phyloP scores from a whole-genome alignment of 2,329 filamentous ascomycete species.

The Xylariaceae sp. region DNA sequence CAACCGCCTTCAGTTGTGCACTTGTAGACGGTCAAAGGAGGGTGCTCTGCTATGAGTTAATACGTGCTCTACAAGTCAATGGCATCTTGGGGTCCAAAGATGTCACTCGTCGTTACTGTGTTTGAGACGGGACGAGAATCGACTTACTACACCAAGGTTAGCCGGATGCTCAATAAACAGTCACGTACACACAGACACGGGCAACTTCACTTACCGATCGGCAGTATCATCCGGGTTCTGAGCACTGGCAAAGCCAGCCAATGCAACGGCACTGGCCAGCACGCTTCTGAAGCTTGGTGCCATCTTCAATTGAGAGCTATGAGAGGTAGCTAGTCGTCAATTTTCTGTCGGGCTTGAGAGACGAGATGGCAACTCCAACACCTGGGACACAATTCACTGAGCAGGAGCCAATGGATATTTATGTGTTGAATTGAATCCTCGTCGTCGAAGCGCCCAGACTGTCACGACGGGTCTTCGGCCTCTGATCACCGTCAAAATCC shows the following conservation, averaged over 20 bases:
- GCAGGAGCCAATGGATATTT: conserved; percentile 5
- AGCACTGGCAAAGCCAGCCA: conserved; percentile 16
- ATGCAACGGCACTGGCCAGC: conserved; percentile 5
- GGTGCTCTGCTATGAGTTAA: conserved; percentile 32
- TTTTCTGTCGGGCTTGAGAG: background rate
- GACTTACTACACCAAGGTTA: conserved; percentile 15
- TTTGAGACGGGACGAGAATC: background rate
- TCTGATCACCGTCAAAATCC: conserved; percentile 8
- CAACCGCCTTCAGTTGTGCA: conserved; percentile 47
- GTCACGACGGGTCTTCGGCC: conserved; percentile 2
- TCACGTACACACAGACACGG: background rate
- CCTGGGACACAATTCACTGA: background rate
- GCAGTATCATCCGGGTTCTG: conserved; percentile 16
- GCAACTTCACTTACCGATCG: conserved; percentile 16
- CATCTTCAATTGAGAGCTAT: conserved; percentile 8
- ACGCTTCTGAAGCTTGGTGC: conserved; percentile 15
- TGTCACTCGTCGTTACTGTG: background rate
- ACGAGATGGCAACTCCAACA: conserved; percentile 1
- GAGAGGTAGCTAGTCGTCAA: background rate
- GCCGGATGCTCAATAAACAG: background rate
- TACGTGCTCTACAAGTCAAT: background rate
- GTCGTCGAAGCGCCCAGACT: background rate
- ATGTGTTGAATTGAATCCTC: background rate
- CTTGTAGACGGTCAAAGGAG: conserved; percentile 45
- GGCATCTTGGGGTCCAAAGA: background rate